Evolutionary conservation across 768 basidiomycete genomes (phyloP), one percentile per base, ranked within the genome.

Genomic region (Mycena alexandri): DNA sequence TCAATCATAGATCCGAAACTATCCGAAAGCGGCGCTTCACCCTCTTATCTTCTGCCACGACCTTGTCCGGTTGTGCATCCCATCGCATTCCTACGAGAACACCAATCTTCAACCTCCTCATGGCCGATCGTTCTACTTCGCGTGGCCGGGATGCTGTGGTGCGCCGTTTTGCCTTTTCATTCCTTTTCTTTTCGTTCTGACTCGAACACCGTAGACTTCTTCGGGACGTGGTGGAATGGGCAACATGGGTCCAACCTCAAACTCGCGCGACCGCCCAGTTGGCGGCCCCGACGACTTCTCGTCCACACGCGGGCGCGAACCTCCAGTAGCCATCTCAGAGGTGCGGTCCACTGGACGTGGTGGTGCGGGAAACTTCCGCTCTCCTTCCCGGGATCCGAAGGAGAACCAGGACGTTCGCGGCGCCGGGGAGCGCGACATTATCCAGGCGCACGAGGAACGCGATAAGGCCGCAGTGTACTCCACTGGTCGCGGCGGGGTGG

Each of bases 281-380:
- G 77, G 81, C 24, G 84, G 84, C 0, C 83, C 86, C 1, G 89
- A 91, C 72, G 87, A 89, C 66, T 85, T 86, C 61, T 86, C 86
- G 3, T 70, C 65, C 55, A 83, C 87, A 19, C 85, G 91, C 57
- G 92, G 93, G 0, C 84, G 92, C 61, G 92, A 93, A 71, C 82
- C 80, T 21, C 69, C 78, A 2, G 69, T 77, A 2, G 70, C 77
- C 19, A 76, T 83, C 54, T 73, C 80, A 6, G 80, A 87, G 80
- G 64, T 84, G 19, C 82, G 79, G 69, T 89, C 87, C 21, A 85
- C 85, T 47, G 95, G 95, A 13, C 88, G 94, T 56, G 94, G 95
- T 29, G 95, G 95, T 17, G 86, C 86, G 10, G 95, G 94, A 11
- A 96, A 96, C 83, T 89, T 96, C 56, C 89, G 92, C 63, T 91